Conservation (phyloP, 116 monocot genomes). For the Posidonia oceanica region DNA sequence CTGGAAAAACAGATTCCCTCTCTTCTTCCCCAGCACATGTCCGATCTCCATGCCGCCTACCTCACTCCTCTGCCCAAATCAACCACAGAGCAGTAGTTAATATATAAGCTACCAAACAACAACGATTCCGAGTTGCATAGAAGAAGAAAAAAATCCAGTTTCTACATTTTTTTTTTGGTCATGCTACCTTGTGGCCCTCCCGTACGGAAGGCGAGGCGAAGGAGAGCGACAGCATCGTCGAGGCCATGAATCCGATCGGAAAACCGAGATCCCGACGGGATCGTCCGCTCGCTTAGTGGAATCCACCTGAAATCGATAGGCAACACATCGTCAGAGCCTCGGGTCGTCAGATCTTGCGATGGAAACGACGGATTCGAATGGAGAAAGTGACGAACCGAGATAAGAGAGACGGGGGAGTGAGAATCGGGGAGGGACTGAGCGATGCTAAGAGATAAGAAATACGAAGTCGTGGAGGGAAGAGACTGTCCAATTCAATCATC, state of each 20-base stretch:
- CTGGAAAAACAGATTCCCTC: slow-evolving; percentile 13
- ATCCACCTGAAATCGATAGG: slow-evolving; percentile 1
- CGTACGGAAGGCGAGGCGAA: slow-evolving; percentile 18
- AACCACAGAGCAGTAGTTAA: neutral
- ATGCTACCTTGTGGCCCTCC: slow-evolving; percentile 14
- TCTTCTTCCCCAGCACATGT: slow-evolving; percentile 17
- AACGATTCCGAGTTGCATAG: neutral
- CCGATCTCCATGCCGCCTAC: neutral
- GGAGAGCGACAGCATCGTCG: slow-evolving; percentile 17
- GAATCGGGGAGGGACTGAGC: neutral
- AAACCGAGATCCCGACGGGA: neutral
- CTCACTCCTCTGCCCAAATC: slow-evolving; percentile 4
- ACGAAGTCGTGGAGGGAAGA: neutral
- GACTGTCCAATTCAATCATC: too few species aligned
- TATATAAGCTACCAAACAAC: neutral
- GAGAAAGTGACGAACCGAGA: neutral
- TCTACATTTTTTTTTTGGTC: neutral
- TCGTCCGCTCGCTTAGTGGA: neutral
- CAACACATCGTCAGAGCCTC: neutral
- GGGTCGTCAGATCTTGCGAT: neutral
- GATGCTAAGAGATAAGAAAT: neutral
- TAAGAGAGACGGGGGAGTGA: neutral
- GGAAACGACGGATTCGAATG: neutral
- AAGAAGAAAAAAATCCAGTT: neutral
- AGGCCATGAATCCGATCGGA: slow-evolving; percentile 26